phyloP scores from a whole-genome alignment of 768 basidiomycete genomes.

The Phlegmacium glaucopus region DNA sequence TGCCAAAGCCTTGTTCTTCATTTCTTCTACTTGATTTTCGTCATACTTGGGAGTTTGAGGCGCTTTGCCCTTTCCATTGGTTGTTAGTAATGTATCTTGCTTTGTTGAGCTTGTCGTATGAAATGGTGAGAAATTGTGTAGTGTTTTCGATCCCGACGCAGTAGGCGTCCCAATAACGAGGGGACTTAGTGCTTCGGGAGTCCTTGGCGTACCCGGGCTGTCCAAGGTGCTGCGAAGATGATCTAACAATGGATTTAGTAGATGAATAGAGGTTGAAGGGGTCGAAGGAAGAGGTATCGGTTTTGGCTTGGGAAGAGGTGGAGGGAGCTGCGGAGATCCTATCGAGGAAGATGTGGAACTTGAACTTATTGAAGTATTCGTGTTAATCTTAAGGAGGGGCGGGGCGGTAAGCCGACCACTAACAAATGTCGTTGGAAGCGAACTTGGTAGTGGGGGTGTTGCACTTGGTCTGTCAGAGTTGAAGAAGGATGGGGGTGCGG shows the following conservation, averaged over 20 bases:
- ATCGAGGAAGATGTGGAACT: conserved; percentile 11
- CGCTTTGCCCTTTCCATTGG: conserved; percentile 27
- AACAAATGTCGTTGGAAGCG: conserved; percentile 9
- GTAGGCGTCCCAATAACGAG: conserved; percentile 33
- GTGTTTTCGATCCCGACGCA: conserved; percentile 22
- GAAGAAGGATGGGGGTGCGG: conserved; percentile 10
- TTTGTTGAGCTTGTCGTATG: conserved; percentile 16
- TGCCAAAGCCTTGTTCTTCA: conserved; percentile 37
- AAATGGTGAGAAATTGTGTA: conserved; percentile 26
- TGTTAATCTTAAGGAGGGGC: conserved; percentile 35
- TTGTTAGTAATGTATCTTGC: conserved; percentile 6
- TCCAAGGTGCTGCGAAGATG: conserved; percentile 27
- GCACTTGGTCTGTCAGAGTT: conserved; percentile 9
- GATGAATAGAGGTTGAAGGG: conserved; percentile 29
- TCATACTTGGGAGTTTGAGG: conserved; percentile 26
- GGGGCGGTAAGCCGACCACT: conserved; percentile 18
- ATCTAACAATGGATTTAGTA: conserved; percentile 28
- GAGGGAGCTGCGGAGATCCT: conserved; percentile 33
- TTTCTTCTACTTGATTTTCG: conserved; percentile 31
- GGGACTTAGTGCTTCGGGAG: conserved; percentile 41
- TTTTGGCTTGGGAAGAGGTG: conserved; percentile 33
- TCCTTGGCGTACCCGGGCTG: conserved; percentile 11
- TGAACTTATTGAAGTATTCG: conserved; percentile 17
- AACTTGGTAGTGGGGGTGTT: conserved; percentile 10
- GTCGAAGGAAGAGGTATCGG: conserved; percentile 49